phyloP scores from a whole-genome alignment of 2,329 filamentous ascomycete species.

The Hymenoscyphus infarciens region DNA sequence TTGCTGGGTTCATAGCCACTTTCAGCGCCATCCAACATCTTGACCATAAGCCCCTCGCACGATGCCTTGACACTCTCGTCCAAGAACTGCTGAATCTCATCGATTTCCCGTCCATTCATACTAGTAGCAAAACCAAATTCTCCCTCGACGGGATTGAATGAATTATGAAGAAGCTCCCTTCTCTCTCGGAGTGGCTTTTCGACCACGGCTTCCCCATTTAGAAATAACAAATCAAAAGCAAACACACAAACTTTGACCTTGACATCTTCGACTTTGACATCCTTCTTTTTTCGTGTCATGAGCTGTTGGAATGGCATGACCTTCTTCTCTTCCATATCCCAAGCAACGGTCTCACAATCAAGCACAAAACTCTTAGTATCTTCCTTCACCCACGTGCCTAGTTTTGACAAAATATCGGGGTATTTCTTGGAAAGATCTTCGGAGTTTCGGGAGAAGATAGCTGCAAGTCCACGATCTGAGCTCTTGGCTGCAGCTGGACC shows the following conservation, averaged over 20 bases:
- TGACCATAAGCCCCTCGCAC: conserved; percentile 98
- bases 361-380: conserved; percentile 93
- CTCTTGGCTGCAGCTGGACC: conserved; percentile 62
- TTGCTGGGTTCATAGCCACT: conserved; percentile 96
- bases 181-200: conserved; percentile 83
- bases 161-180: conserved; percentile 66
- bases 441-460: conserved; percentile 96
- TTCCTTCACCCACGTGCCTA: conserved; percentile 83
- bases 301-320: conserved; percentile 95
- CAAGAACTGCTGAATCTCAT: conserved; percentile 87
- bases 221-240: conserved; percentile 89
- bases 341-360: conserved; percentile 97
- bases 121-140: conserved; percentile 88
- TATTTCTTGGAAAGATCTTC: conserved; percentile 98
- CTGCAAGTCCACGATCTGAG: conserved; percentile 61
- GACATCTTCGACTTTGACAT: conserved; percentile 91
- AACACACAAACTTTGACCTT: conserved; percentile 97
- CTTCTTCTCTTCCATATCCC: conserved; percentile 94
- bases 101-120: conserved; percentile 83
- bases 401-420: conserved; percentile 85
- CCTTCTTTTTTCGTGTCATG: conserved; percentile 97
- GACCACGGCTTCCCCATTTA: conserved; percentile 87
- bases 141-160: conserved; percentile 77
- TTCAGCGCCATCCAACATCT: conserved; percentile 93
- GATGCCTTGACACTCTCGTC: conserved; percentile 95